These are phyloP conservation scores for Tolypocladium sp. DNA, from an alignment of 2,329 filamentous ascomycete species.

Conservation along the genomic window DNA sequence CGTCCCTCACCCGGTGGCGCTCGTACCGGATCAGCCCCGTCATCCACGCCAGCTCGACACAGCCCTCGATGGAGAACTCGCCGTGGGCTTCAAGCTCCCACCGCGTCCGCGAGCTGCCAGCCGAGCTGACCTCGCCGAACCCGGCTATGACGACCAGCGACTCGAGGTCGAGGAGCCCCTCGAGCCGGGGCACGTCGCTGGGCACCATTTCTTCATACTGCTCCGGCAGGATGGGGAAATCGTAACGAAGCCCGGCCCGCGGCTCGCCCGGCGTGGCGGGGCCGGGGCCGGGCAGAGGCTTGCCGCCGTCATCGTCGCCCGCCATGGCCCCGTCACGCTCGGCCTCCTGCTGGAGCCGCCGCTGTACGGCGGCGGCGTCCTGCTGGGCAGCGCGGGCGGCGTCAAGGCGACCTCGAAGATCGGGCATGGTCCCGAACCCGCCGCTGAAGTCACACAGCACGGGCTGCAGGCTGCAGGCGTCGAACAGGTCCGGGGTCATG, in stretches of 20 bases:
- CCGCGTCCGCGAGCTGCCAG: conserved; percentile 86
- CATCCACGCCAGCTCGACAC: conserved; percentile 95
- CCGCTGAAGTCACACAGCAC: conserved; percentile 90
- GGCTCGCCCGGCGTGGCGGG: no score
- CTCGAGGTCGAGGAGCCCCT: conserved; percentile 76
- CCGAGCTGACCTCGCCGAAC: conserved; percentile 83
- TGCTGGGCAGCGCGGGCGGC: no score
- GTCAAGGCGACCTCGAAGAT: background rate
- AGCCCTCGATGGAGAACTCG: conserved; percentile 86
- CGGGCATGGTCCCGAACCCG: background rate
- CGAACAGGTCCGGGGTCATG: no score
- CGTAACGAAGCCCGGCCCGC: no score
- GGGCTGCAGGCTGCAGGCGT: conserved; percentile 78
- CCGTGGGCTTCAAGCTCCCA: conserved; percentile 97
- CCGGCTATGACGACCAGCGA: conserved; percentile 93
- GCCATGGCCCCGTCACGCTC: no score
- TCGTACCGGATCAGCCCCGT: conserved; percentile 57
- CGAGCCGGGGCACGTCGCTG: background rate
- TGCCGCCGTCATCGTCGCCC: no score
- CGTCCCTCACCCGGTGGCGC: no score
- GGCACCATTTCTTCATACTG: no score
- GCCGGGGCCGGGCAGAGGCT: no score
- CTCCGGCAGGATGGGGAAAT: no score
- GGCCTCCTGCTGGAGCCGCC: no score
- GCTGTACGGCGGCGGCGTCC: no score